Conservation (phyloP, 108 stramenopile genomes). For the Skeletonema marinoi region DNA sequence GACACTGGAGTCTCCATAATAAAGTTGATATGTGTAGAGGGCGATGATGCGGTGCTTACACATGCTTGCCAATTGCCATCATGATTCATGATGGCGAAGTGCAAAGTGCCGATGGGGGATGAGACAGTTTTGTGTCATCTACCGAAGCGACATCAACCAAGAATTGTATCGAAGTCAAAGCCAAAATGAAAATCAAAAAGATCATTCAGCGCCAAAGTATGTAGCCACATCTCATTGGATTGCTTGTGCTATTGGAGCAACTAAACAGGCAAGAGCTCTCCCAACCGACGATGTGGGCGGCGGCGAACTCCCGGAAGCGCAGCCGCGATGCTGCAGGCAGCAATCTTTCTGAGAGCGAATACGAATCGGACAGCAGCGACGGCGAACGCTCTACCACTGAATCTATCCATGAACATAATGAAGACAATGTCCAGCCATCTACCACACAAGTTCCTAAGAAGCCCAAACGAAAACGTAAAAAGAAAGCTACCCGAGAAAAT, state of each 20-base stretch:
- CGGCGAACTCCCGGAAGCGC: slow-evolving; percentile 14
- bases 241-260: neutral
- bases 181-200: too few relatives aligned
- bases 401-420: slow-evolving; percentile 21
- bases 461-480: slow-evolving; percentile 16
- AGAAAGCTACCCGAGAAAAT: slow-evolving; percentile 53
- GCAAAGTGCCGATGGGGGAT: too few relatives aligned
- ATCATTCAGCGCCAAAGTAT: too few relatives aligned
- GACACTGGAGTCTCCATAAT: neutral
- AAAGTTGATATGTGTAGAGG: too few relatives aligned
- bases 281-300: slow-evolving; percentile 26
- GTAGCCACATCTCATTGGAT: too few relatives aligned
- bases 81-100: too few relatives aligned
- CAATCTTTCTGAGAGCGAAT: slow-evolving; percentile 1
- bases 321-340: neutral
- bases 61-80: too few relatives aligned
- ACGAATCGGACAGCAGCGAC: slow-evolving; percentile 14
- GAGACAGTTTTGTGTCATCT: too few relatives aligned
- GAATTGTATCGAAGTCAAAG: too few relatives aligned
- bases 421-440: neutral
- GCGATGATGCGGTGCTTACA: too few relatives aligned
- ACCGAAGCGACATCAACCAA: too few relatives aligned
- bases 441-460: neutral
- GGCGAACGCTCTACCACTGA: slow-evolving; percentile 44
- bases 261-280: neutral